Conservation (phyloP, 2,329 filamentous ascomycete species). For the Alternaria sp. region DNA sequence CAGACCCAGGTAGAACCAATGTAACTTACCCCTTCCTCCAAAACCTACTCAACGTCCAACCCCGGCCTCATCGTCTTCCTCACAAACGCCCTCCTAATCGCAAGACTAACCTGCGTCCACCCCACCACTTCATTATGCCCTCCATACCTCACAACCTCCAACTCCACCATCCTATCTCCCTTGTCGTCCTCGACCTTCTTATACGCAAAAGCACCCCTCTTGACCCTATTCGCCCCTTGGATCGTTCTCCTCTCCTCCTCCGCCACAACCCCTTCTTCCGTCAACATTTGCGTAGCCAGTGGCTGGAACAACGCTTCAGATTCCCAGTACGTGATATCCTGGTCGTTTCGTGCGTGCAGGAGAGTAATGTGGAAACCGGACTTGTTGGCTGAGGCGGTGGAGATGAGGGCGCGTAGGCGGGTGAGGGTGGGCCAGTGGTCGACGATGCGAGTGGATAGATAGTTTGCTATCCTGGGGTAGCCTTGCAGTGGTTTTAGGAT, state of each 20-base stretch:
- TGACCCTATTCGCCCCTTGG: constrained; percentile 39
- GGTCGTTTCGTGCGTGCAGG: constrained; percentile 81
- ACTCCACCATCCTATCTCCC: constrained; percentile 42
- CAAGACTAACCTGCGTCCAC: constrained; percentile 68
- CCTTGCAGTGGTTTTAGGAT: constrained; percentile 75
- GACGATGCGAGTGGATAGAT: constrained; percentile 68
- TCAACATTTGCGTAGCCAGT: constrained; percentile 37
- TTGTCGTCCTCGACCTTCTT: constrained; percentile 37
- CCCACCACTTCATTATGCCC: constrained; percentile 73
- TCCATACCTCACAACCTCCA: constrained; percentile 54
- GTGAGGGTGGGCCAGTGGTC: constrained; percentile 81
- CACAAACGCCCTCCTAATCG: constrained; percentile 70
- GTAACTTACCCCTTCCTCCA: neutral
- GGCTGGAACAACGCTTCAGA: constrained; percentile 50
- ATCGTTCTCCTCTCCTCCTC: constrained; percentile 40
- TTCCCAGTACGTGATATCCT: constrained; percentile 79
- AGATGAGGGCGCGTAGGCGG: constrained; percentile 63
- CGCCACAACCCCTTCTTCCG: constrained; percentile 32
- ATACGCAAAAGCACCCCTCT: constrained; percentile 46
- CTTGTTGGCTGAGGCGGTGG: neutral
- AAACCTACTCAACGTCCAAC: constrained; percentile 35
- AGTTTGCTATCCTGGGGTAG: constrained; percentile 68
- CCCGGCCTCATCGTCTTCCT: constrained; percentile 46
- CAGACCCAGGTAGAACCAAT: neutral
- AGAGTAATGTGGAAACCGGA: constrained; percentile 59